Percentiles rank a stretch among this genome's conserved stretches.
These are phyloP conservation scores for Wickerhamiella australiensis DNA, from an alignment of 805 yeast species.

Conservation along the genomic window DNA sequence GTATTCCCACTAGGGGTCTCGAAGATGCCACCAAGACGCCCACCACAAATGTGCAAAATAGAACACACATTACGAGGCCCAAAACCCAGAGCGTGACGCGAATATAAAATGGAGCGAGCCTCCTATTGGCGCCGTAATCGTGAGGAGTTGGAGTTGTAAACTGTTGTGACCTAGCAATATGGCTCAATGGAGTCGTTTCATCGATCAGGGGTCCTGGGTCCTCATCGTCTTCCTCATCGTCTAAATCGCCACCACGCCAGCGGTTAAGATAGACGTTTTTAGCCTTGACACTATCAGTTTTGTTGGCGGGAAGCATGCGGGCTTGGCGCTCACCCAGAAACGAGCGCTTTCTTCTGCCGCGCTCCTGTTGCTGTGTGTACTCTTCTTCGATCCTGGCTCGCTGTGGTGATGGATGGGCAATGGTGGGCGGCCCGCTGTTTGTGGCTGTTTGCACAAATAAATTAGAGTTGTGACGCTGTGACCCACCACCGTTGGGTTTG, in stretches of 20 bases:
- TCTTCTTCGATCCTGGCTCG: neutral
- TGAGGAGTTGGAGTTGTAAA: conserved; percentile 33
- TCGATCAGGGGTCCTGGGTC: conserved; percentile 39
- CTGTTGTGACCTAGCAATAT: neutral
- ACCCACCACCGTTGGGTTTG: neutral
- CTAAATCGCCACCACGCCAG: conserved; percentile 33
- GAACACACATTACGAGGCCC: conserved; percentile 22
- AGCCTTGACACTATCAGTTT: conserved; percentile 21
- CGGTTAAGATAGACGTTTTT: conserved; percentile 21
- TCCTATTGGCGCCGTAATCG: conserved; percentile 26
- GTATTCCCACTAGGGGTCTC: conserved; percentile 62
- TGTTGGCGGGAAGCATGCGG: neutral
- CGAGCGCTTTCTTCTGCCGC: conserved; percentile 7
- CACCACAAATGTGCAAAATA: conserved; percentile 53
- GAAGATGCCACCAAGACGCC: conserved; percentile 82
- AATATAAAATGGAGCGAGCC: conserved; percentile 16
- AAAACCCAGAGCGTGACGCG: conserved; percentile 28
- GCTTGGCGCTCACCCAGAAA: neutral
- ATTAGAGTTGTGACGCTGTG: neutral
- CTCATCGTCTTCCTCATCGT: conserved; percentile 30
- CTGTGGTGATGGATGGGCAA: conserved; percentile 8
- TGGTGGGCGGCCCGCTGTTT: neutral
- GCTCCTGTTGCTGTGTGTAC: neutral
- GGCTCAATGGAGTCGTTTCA: conserved; percentile 27
- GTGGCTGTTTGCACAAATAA: conserved; percentile 8